phyloP scores from a whole-genome alignment of 495 filamentous ascomycete genomes.

The Lasiosphaeris hirsuta region DNA sequence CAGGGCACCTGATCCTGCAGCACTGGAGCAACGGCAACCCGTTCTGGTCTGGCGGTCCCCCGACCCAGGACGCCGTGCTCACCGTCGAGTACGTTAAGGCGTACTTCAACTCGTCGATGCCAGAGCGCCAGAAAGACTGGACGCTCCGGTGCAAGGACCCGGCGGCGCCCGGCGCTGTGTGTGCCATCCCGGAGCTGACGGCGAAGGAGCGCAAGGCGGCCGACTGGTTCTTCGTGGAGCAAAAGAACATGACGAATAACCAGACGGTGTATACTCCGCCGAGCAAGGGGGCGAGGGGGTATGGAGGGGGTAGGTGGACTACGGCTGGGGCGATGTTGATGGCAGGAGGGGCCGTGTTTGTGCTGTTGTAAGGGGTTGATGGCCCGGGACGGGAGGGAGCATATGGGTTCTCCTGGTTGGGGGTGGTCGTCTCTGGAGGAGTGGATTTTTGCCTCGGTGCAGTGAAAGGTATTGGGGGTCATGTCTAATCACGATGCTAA shows the following conservation, averaged over 20 bases:
- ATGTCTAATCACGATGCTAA: no score
- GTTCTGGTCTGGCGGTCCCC: constrained; percentile 67
- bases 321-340: constrained; percentile 18
- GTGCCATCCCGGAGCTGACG: constrained; percentile 55
- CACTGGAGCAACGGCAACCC: constrained; percentile 77
- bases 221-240: constrained; percentile 59
- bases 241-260: constrained; percentile 53
- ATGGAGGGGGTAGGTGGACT: constrained; percentile 1
- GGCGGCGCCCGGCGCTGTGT: constrained; percentile 42
- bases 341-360: neutral
- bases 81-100: constrained; percentile 65
- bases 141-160: constrained; percentile 45
- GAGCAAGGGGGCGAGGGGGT: constrained; percentile 10
- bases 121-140: constrained; percentile 44
- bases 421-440: no score
- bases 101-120: constrained; percentile 69
- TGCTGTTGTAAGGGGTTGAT: neutral
- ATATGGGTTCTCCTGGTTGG: neutral
- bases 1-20: constrained; percentile 64
- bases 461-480: no score
- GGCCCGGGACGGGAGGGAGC: neutral
- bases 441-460: no score
- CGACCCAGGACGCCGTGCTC: constrained; percentile 54
- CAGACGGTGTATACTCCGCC: constrained; percentile 46
- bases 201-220: constrained; percentile 36